These are phyloP conservation scores for Diatrype stigma DNA, from an alignment of 2,329 filamentous ascomycete genomes.

Conservation along the genomic window DNA sequence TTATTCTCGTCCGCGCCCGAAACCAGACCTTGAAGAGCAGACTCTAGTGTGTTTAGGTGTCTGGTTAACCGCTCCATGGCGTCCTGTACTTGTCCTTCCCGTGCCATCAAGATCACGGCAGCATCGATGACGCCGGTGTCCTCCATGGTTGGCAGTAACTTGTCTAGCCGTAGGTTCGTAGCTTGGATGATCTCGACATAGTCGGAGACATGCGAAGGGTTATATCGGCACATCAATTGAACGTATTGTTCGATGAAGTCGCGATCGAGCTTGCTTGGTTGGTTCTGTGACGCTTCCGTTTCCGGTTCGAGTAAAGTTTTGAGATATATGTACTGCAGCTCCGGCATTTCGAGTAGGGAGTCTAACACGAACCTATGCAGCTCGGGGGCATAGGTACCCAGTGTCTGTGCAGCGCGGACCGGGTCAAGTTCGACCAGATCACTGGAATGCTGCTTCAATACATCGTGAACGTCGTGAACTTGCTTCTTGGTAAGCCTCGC, in stretches of 20 bases:
- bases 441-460: slow-evolving; percentile 61
- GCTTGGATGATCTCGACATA: slow-evolving; percentile 76
- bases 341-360: slow-evolving; percentile 55
- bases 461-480: slow-evolving; percentile 62
- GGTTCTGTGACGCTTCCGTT: slow-evolving; percentile 29
- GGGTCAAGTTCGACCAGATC: slow-evolving; percentile 67
- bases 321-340: slow-evolving; percentile 73
- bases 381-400: slow-evolving; percentile 58
- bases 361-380: slow-evolving; percentile 64
- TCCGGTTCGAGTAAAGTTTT: slow-evolving; percentile 67
- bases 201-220: slow-evolving; percentile 76
- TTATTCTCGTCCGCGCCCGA: slow-evolving; percentile 53
- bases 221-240: slow-evolving; percentile 83
- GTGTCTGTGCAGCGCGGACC: slow-evolving; percentile 57
- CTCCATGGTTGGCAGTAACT: slow-evolving; percentile 83
- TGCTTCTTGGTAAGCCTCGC: slow-evolving; percentile 66
- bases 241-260: slow-evolving; percentile 80
- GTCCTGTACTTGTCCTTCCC: slow-evolving; percentile 76
- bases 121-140: slow-evolving; percentile 87
- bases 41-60: slow-evolving; percentile 76
- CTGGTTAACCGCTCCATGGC: slow-evolving; percentile 83
- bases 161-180: slow-evolving; percentile 73
- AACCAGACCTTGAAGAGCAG: slow-evolving; percentile 70
- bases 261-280: slow-evolving; percentile 38
- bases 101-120: slow-evolving; percentile 83